Evolutionary conservation across 1,139 yeast genomes (phyloP).

Genomic region (Pichia sp.): DNA sequence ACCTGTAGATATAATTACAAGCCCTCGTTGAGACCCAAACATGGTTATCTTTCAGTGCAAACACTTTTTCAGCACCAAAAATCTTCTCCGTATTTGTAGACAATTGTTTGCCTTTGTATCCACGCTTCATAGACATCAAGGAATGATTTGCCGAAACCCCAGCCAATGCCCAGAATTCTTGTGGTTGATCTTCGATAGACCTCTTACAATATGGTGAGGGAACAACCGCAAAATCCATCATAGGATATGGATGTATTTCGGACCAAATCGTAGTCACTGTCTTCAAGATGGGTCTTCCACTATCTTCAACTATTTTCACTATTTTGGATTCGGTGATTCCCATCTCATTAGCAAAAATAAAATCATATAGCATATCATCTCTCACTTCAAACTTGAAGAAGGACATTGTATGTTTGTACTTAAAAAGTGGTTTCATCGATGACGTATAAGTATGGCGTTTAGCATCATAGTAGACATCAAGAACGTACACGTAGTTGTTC

Average conservation of each 20-base stretch:
- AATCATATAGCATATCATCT: background rate
- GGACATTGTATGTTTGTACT: conserved; percentile 2
- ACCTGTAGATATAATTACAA: background rate
- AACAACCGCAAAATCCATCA: conserved; percentile 19
- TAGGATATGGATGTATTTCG: conserved; percentile 21
- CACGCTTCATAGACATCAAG: background rate
- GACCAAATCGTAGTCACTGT: conserved; percentile 16
- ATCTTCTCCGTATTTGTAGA: background rate
- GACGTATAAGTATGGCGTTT: conserved; percentile 15
- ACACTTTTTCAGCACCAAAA: background rate
- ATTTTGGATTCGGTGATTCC: conserved; percentile 18
- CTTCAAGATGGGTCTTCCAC: conserved; percentile 14
- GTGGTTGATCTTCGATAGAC: conserved; percentile 15
- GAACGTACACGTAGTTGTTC: conserved; percentile 16
- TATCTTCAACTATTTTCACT: background rate
- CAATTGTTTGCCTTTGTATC: background rate
- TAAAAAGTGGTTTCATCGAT: conserved; percentile 16
- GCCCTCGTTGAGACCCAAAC: background rate
- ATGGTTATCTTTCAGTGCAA: background rate
- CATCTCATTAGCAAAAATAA: conserved; percentile 18
- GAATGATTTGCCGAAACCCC: background rate
- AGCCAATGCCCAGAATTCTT: conserved; percentile 5
- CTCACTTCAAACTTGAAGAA: conserved; percentile 6
- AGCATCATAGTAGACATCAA: conserved; percentile 20
- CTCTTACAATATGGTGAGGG: conserved; percentile 4